Percentiles rank a stretch among this genome's conserved stretches.
These are phyloP conservation scores for Phytophthora colocasiae DNA, from an alignment of 352 stramenopile genomes.

Conservation along the genomic window DNA sequence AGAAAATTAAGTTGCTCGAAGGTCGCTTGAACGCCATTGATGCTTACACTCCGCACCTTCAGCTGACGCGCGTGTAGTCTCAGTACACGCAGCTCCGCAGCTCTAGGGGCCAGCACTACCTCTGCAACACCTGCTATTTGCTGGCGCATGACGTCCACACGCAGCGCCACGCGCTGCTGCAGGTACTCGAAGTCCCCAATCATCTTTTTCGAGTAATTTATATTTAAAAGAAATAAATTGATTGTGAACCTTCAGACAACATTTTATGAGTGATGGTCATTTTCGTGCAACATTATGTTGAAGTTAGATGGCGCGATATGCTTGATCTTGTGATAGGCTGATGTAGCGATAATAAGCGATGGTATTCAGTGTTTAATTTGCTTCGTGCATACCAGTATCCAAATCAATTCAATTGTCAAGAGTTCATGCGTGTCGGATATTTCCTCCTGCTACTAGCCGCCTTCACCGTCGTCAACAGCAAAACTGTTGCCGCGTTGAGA, in stretches of 20 bases:
- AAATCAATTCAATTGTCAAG: too few species aligned
- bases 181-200: conserved; percentile 89
- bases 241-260: background rate
- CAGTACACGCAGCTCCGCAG: conserved; percentile 57
- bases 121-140: conserved; percentile 70
- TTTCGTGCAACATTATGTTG: background rate
- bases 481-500: too few species aligned
- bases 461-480: too few species aligned
- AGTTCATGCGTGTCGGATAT: too few species aligned
- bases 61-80: conserved; percentile 82
- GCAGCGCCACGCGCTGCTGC: conserved; percentile 82
- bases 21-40: conserved; percentile 60
- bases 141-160: conserved; percentile 77
- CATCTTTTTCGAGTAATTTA: conserved; percentile 38
- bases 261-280: background rate
- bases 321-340: too few species aligned
- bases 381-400: too few species aligned
- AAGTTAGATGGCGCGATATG: background rate
- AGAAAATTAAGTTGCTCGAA: conserved; percentile 89
- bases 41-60: conserved; percentile 57
- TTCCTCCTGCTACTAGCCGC: too few species aligned
- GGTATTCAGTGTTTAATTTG: too few species aligned
- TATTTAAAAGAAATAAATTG: too few species aligned
- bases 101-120: conserved; percentile 73
- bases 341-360: too few species aligned